Evolutionary conservation across 1,139 yeast species (phyloP).

Genomic region (Chernovozyma aurita): DNA sequence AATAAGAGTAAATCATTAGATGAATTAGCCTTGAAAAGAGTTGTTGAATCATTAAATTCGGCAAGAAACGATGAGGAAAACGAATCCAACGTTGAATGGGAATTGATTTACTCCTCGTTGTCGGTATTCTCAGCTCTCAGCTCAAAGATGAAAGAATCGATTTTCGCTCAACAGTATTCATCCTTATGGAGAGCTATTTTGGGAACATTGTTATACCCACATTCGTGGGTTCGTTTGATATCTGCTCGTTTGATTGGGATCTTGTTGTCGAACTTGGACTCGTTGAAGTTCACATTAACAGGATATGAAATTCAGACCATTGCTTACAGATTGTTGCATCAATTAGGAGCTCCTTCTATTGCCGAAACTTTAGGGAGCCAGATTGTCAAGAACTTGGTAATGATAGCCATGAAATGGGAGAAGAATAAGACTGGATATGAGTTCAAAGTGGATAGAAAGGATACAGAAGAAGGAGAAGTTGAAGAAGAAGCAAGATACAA

Average conservation of each 20-base stretch:
- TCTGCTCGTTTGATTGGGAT: conserved; percentile 60
- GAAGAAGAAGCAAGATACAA: conserved; percentile 23
- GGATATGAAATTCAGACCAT: conserved; percentile 53
- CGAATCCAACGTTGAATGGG: conserved; percentile 58
- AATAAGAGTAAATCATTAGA: conserved; percentile 36
- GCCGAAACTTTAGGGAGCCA: conserved; percentile 63
- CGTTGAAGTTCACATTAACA: conserved; percentile 27
- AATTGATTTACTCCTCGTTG: conserved; percentile 64
- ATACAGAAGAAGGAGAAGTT: conserved; percentile 16
- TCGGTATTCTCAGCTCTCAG: conserved; percentile 47
- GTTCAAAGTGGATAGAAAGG: conserved; percentile 11
- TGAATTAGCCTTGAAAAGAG: conserved; percentile 28
- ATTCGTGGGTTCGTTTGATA: conserved; percentile 82
- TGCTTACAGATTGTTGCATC: conserved; percentile 68
- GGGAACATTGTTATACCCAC: conserved; percentile 71
- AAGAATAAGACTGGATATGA: conserved; percentile 35
- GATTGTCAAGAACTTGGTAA: conserved; percentile 62
- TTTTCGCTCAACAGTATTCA: conserved; percentile 26
- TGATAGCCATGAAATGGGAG: conserved; percentile 63
- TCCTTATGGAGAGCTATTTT: conserved; percentile 51
- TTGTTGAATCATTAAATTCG: conserved; percentile 20
- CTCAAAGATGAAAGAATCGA: conserved; percentile 22
- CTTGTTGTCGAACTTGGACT: conserved; percentile 40
- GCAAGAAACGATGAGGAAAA: conserved; percentile 30
- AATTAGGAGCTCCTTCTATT: conserved; percentile 73